phyloP scores from a whole-genome alignment of 2,329 filamentous ascomycete species.

The Claviceps fusiformis region DNA sequence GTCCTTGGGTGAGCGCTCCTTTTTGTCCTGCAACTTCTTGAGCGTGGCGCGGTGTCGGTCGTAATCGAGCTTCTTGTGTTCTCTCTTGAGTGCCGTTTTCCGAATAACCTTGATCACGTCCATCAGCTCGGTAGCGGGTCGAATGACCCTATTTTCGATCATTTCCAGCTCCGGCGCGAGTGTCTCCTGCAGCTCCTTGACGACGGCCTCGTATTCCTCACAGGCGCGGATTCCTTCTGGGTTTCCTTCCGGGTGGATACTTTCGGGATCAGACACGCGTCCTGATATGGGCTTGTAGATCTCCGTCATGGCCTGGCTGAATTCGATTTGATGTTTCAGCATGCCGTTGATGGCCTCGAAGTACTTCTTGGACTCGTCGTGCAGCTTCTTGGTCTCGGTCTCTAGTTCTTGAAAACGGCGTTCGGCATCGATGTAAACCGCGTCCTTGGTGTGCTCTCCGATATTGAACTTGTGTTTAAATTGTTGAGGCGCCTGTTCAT shows the following conservation, averaged over 20 bases:
- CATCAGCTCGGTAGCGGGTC: slow-evolving; percentile 81
- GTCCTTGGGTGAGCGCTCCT: slow-evolving; percentile 90
- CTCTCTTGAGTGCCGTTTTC: slow-evolving; percentile 76
- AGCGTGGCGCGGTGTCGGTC: slow-evolving; percentile 70
- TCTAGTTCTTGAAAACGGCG: slow-evolving; percentile 89
- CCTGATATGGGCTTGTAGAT: slow-evolving; percentile 98
- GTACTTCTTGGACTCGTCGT: slow-evolving; percentile 95
- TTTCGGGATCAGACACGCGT: slow-evolving; percentile 83
- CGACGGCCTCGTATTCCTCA: slow-evolving; percentile 88
- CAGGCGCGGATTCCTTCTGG: slow-evolving; percentile 87
- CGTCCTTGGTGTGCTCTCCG: slow-evolving; percentile 88
- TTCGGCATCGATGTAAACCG: slow-evolving; percentile 89
- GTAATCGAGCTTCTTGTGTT: slow-evolving; percentile 96
- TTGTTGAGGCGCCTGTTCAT: slow-evolving; percentile 66
- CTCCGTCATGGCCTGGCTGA: slow-evolving; percentile 89
- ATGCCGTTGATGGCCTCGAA: slow-evolving; percentile 97
- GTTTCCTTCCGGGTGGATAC: slow-evolving; percentile 70
- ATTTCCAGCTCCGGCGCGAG: slow-evolving; percentile 89
- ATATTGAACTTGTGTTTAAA: slow-evolving; percentile 90
- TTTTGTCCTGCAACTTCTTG: slow-evolving; percentile 96
- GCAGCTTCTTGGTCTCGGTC: slow-evolving; percentile 87
- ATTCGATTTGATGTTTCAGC: slow-evolving; percentile 94
- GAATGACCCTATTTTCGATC: slow-evolving; percentile 86
- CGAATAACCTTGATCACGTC: slow-evolving; percentile 93
- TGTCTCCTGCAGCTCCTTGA: slow-evolving; percentile 78